Base-by-base conservation (phyloP, 345 rosid genomes). In the Arabis alpina region DNA sequence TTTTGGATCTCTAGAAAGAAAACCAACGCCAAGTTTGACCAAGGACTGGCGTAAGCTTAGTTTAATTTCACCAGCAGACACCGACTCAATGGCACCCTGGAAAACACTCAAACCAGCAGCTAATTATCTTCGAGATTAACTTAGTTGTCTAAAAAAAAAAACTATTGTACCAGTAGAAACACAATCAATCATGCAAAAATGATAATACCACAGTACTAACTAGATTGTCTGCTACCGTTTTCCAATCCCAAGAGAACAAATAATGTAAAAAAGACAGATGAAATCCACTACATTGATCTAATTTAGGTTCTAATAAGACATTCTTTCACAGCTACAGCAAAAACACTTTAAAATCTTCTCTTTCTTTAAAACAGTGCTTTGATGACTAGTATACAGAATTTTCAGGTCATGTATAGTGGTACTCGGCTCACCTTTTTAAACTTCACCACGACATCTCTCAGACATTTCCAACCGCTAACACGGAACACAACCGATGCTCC, bases 71-170 rank as follows among this genome's bases (percentile, higher is more conserved):
- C 96, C 91, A 69, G 88, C 88, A 44, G 89, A 88, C 55, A 94
- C 80, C 43, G 97, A 94, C 75, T 94, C 99, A 80, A 94, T 64
- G 42, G 96, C 80, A 79, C 99, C 99, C 99, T 94, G 89, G 71
- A 82, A 72, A 71, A 73, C 65, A 50, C 65, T 37, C 77, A 70
- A 77, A 70, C 52, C 64, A 66, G 60, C 13, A 54, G 16, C 41
- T 68, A 54, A 47, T 66, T 41, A 50, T 13, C 44, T 19, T 27
- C 30, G n/a, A n/a, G n/a, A n/a, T n/a, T n/a, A n/a, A n/a, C n/a
- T n/a, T n/a, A n/a, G 11, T 32, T 14, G 24, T 12, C 34, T 47
- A n/a, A n/a, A 28, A 28, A 40, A 47, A 55, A 55, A 34, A n/a
- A 57, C 27, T n/a, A 34, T 9, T 23, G 14, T 58, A 39, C 48